Conservation (phyloP, 495 filamentous ascomycete genomes). For the Tuber melanosporum region DNA sequence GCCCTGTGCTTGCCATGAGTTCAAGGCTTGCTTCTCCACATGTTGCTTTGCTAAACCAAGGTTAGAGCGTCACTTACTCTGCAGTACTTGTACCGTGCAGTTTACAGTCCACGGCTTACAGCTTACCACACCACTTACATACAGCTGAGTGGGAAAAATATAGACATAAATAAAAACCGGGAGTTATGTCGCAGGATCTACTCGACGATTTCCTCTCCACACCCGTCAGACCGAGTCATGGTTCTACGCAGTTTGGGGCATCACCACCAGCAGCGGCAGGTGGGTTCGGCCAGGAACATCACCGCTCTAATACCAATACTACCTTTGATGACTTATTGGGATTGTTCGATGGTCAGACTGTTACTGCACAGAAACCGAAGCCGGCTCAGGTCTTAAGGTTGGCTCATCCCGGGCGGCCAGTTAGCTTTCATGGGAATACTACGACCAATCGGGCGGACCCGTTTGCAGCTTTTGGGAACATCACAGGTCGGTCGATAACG, state of each 20-base stretch:
- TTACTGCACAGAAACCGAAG: constrained; percentile 18
- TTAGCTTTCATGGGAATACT: constrained; percentile 25
- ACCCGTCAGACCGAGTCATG: constrained; percentile 8
- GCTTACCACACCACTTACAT: background rate
- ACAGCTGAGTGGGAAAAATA: background rate
- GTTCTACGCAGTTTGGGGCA: constrained; percentile 11
- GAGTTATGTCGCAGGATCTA: constrained; percentile 40
- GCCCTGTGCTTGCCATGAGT: background rate
- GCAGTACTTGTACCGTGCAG: too few species aligned
- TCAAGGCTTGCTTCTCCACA: background rate
- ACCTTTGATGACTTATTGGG: constrained; percentile 40
- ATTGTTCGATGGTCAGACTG: constrained; percentile 16
- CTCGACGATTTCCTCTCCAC: constrained; percentile 37
- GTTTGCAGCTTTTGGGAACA: constrained; percentile 25
- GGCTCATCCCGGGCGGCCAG: constrained; percentile 21
- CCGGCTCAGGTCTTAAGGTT: constrained; percentile 23
- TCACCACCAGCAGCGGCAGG: constrained; percentile 1
- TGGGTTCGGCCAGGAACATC: background rate
- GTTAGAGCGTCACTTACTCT: background rate
- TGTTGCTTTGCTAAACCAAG: background rate
- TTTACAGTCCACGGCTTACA: background rate
- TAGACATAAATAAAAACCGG: background rate
- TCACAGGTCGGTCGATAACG: constrained; percentile 15
- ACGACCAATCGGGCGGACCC: constrained; percentile 15
- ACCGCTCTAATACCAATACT: constrained; percentile 8